phyloP scores from a whole-genome alignment of 495 filamentous ascomycete species.

The Lophium mytilinum region DNA sequence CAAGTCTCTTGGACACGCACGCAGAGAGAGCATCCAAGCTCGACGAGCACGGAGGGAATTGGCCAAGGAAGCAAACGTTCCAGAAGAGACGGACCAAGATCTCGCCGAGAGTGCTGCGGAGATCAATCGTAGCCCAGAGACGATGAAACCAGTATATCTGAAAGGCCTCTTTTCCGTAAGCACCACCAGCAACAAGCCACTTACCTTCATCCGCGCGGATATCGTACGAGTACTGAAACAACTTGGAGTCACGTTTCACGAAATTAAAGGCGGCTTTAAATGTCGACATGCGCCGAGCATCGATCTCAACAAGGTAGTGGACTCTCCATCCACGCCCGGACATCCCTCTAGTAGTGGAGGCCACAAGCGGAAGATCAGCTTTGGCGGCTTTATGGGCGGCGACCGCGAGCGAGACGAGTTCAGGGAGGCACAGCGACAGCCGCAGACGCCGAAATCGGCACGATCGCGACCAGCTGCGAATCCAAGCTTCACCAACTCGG shows the following conservation, averaged over 20 bases:
- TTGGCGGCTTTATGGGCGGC: constrained; percentile 58
- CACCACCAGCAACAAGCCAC: constrained; percentile 87
- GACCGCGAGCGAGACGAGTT: constrained; percentile 55
- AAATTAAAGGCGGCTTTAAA: constrained; percentile 90
- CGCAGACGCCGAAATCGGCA: constrained; percentile 36
- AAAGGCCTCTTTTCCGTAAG: constrained; percentile 98
- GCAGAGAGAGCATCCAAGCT: constrained; percentile 84
- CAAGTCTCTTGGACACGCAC: constrained; percentile 83
- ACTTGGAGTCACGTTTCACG: constrained; percentile 79
- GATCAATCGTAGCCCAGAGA: constrained; percentile 44
- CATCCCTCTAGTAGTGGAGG: constrained; percentile 35
- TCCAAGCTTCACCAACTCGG: constrained; percentile 70
- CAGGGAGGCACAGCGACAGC: constrained; percentile 42
- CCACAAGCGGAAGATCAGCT: constrained; percentile 74
- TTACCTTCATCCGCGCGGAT: constrained; percentile 75
- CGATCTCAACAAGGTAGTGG: constrained; percentile 60
- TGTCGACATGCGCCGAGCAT: constrained; percentile 86
- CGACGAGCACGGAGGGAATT: constrained; percentile 61
- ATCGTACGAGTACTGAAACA: constrained; percentile 85
- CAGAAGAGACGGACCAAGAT: constrained; percentile 70
- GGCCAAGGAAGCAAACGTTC: constrained; percentile 60
- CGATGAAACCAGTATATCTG: constrained; percentile 85
- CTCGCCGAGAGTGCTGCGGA: constrained; percentile 37
- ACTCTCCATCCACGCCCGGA: constrained; percentile 31
- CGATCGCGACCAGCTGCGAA: constrained; percentile 38